Evolutionary conservation across 164 flowering plant species (phyloP), one percentile per base, ranked within the genome.

Genomic region (Sedum album): DNA sequence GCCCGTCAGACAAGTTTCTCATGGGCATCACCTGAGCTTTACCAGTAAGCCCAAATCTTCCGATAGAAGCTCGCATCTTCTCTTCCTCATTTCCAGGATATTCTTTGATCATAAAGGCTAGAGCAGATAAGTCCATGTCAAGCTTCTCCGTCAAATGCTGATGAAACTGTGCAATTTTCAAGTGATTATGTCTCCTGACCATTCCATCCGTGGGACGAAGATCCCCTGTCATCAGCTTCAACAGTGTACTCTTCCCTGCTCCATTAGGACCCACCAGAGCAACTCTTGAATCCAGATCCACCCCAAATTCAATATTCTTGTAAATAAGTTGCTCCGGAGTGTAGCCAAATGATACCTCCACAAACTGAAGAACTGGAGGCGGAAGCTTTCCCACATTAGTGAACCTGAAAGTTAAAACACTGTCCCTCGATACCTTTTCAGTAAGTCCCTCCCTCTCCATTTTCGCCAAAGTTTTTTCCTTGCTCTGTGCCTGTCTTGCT

Each of bases 221-320:
- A 0, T 93, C 98, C 73, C 98, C 98, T 3, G 97, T 91, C 97
- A 93, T 89, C 74, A 93, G 89, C 87, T n/a, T n/a, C n/a, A n/a
- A n/a, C n/a, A n/a, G n/a, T n/a, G n/a, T n/a, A n/a, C n/a, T n/a
- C n/a, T n/a, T n/a, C n/a, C n/a, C n/a, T n/a, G n/a, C n/a, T n/a
- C n/a, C n/a, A n/a, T n/a, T n/a, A n/a, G n/a, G n/a, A n/a, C n/a
- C n/a, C n/a, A n/a, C n/a, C n/a, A n/a, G n/a, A n/a, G n/a, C n/a
- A n/a, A n/a, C n/a, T n/a, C 98, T 78, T 0, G 98, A 93, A 72
- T 93, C 98, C 73, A 93, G 78, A 66, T 93, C 98, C 0, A 93
- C 97, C 65, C 98, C 98, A 75, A 93, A 93, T 48, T 93, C 98
- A 25, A 93, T 67, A 66, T 82, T 91, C 82, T 79, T 91, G 82